phyloP scores from a whole-genome alignment of 768 basidiomycete species.

The Mrakia blollopis region DNA sequence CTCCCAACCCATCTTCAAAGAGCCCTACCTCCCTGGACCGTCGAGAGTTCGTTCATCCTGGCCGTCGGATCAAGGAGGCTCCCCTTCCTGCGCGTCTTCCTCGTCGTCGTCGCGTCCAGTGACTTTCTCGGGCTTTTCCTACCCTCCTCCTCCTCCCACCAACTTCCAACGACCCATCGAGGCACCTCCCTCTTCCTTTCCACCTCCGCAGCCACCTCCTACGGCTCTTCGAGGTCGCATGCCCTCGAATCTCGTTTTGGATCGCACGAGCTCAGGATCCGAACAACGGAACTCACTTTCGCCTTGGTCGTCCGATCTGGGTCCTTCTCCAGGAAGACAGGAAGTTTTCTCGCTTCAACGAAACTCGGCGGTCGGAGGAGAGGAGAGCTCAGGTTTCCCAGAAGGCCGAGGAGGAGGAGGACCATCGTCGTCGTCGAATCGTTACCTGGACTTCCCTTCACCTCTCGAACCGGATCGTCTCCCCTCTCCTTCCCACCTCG shows the following conservation, averaged over 20 bases:
- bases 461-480: neutral
- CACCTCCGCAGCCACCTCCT: neutral
- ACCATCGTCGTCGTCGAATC: neutral
- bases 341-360: too few relatives aligned
- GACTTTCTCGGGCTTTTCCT: neutral
- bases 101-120: neutral
- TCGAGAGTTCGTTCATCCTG: neutral
- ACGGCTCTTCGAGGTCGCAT: neutral
- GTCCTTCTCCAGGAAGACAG: too few relatives aligned
- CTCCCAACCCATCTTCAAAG: neutral
- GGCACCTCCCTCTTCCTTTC: neutral
- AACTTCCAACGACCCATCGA: neutral
- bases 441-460: neutral
- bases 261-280: neutral
- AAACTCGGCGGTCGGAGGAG: too few relatives aligned
- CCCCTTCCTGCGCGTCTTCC: neutral
- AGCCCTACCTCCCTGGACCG: neutral
- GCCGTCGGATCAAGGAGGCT: neutral
- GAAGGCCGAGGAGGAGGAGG: neutral
- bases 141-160: neutral
- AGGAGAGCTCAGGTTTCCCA: neutral
- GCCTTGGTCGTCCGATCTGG: neutral
- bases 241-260: neutral
- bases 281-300: neutral
- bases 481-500: neutral